Evolutionary conservation across 2,329 filamentous ascomycete genomes (phyloP).

Genomic region (Westerdykella ornata): DNA sequence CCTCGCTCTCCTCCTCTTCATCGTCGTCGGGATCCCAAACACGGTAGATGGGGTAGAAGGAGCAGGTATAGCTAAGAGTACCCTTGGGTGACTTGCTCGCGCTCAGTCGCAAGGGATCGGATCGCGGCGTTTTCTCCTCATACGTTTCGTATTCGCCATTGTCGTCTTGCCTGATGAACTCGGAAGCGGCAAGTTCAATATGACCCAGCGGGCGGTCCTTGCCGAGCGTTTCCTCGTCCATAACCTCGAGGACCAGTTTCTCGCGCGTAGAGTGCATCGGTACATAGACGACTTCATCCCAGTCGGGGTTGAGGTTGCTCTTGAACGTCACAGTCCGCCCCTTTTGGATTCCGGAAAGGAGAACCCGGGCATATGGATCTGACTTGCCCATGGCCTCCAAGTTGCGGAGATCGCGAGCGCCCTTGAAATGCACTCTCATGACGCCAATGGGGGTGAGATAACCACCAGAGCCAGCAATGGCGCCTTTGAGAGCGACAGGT

Average conservation of each 20-base stretch:
- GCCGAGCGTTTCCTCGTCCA: conserved; percentile 90
- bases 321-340: conserved; percentile 90
- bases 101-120: conserved; percentile 66
- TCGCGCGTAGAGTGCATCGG: conserved; percentile 81
- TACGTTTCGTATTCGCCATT: conserved; percentile 74
- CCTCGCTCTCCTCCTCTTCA: conserved; percentile 47
- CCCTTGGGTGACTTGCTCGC: conserved; percentile 72
- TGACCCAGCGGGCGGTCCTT: conserved; percentile 84
- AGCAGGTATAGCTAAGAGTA: conserved; percentile 68
- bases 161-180: conserved; percentile 73
- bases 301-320: conserved; percentile 91
- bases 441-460: conserved; percentile 93
- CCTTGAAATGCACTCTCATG: conserved; percentile 86
- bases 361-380: conserved; percentile 83
- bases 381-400: conserved; percentile 95
- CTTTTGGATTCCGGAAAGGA: conserved; percentile 86
- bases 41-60: conserved; percentile 87
- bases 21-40: conserved; percentile 86
- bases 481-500: conserved; percentile 78
- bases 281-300: conserved; percentile 92
- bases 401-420: conserved; percentile 76
- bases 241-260: conserved; percentile 81
- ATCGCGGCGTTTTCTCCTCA: conserved; percentile 63
- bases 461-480: conserved; percentile 69
- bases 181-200: conserved; percentile 66